Conservation (phyloP, 2,329 filamentous ascomycete genomes). For the Apiospora malaysiana region DNA sequence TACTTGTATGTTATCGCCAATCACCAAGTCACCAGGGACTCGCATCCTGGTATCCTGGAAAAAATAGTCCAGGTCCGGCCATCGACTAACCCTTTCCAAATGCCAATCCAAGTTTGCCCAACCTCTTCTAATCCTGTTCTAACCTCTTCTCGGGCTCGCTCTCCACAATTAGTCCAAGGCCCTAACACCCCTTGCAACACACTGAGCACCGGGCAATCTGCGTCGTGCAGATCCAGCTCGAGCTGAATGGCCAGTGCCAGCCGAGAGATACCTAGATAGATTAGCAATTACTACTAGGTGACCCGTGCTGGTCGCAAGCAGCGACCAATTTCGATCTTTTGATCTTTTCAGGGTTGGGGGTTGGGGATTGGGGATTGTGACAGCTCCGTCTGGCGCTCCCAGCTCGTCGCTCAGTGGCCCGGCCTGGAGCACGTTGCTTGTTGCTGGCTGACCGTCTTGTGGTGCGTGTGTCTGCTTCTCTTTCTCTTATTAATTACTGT, state of each 20-base stretch:
- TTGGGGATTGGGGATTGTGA: background rate
- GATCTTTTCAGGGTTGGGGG: too few species aligned
- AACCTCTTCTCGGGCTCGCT: conserved; percentile 4
- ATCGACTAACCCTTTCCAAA: background rate
- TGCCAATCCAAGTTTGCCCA: background rate
- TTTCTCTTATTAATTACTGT: too few species aligned
- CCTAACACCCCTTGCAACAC: conserved; percentile 16
- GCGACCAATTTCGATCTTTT: background rate
- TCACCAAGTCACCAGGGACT: background rate
- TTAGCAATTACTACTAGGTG: conserved; percentile 6
- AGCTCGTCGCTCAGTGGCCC: conserved; percentile 2
- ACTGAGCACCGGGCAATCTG: conserved; percentile 9
- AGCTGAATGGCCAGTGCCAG: conserved; percentile 17
- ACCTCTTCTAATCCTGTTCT: conserved; percentile 6
- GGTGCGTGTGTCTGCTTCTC: background rate
- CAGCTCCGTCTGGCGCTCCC: conserved; percentile 16
- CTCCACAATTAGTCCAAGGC: conserved; percentile 8
- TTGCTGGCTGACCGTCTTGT: background rate
- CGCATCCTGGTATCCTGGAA: background rate
- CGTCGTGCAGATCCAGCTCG: background rate
- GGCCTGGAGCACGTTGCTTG: conserved; percentile 5
- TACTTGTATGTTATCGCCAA: background rate
- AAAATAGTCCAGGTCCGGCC: background rate
- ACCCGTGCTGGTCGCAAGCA: background rate
- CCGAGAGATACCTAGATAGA: conserved; percentile 9